Conservation (phyloP, 2,329 filamentous ascomycete genomes). For the Knoxdaviesia proteae region DNA sequence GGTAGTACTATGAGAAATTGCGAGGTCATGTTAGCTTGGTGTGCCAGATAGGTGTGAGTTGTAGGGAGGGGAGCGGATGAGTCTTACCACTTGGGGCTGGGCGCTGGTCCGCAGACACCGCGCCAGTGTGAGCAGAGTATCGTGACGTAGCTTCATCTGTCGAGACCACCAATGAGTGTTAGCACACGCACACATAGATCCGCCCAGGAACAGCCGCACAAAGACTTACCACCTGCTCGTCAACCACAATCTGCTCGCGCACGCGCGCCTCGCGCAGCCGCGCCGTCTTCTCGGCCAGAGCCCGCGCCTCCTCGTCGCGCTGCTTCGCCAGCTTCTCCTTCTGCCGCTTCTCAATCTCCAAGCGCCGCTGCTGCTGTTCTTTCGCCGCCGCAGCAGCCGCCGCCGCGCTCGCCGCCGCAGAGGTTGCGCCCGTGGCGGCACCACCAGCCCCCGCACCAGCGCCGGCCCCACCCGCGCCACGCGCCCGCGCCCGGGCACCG, state of each 20-base stretch:
- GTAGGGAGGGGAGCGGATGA: neutral
- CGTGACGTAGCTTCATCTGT: slow-evolving; percentile 57
- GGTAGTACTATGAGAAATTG: slow-evolving; percentile 45
- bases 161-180: slow-evolving; percentile 3
- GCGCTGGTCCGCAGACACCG: slow-evolving; percentile 52
- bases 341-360: slow-evolving; percentile 67
- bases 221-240: slow-evolving; percentile 50
- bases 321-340: slow-evolving; percentile 56
- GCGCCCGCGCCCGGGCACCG: neutral
- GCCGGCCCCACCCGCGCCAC: too few species aligned
- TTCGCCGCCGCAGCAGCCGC: slow-evolving; percentile 24
- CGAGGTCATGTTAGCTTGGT: neutral
- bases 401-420: too few species aligned
- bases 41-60: neutral
- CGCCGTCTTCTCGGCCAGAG: slow-evolving; percentile 42
- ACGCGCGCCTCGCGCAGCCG: slow-evolving; percentile 38
- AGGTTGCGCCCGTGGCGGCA: too few species aligned
- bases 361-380: slow-evolving; percentile 46
- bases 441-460: too few species aligned
- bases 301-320: slow-evolving; percentile 47
- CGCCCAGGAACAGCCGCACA: neutral
- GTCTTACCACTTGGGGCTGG: slow-evolving; percentile 51
- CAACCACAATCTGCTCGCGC: slow-evolving; percentile 52
- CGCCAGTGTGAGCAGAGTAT: slow-evolving; percentile 49
- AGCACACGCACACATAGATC: slow-evolving; percentile 8